Evolutionary conservation across 139 green algal species (phyloP).

Genomic region (Coelastrella sp.): DNA sequence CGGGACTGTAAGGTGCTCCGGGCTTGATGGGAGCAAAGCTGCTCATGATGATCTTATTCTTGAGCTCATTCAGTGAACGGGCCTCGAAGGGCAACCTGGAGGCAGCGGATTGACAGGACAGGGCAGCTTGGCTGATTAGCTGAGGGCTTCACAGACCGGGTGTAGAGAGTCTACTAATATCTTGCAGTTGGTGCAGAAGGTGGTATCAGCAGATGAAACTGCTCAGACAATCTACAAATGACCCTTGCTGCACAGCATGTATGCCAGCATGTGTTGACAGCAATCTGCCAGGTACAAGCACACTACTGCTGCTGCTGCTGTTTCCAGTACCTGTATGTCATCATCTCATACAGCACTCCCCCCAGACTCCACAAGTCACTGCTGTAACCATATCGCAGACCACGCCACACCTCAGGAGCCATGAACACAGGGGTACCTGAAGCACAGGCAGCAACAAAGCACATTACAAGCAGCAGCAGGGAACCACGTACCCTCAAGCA

Average conservation of each 20-base stretch:
- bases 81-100: conserved; percentile 76
- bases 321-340: conserved; percentile 59
- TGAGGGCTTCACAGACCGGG: no score
- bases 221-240: no score
- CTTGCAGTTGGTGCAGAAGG: no score
- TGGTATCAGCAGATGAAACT: no score
- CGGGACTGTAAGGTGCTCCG: conserved; percentile 24
- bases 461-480: not conserved
- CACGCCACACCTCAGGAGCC: conserved; percentile 75
- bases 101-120: not conserved
- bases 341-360: conserved; percentile 82
- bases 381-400: conserved; percentile 70
- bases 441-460: not conserved
- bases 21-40: conserved; percentile 34
- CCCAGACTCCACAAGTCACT: conserved; percentile 78
- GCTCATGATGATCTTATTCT: conserved; percentile 67
- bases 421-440: conserved; percentile 42
- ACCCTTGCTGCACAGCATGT: no score
- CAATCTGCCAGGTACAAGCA: no score
- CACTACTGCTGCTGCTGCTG: not conserved
- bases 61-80: conserved; percentile 68
- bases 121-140: no score
- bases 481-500: no score
- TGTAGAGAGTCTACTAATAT: no score
- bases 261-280: no score